Evolutionary conservation across 148 eudicot genomes (phyloP).

Genomic region (Rhododendron mucronatum): DNA sequence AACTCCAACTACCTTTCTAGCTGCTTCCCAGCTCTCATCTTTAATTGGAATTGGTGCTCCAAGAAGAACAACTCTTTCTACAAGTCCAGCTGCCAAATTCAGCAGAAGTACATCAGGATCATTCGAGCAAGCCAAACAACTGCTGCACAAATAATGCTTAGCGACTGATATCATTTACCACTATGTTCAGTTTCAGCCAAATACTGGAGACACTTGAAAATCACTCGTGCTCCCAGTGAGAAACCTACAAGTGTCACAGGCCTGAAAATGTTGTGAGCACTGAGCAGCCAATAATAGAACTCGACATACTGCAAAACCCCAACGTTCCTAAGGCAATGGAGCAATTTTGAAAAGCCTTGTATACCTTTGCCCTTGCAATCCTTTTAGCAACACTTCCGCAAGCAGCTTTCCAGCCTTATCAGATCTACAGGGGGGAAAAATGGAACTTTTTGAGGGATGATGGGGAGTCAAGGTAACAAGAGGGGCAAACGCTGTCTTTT

Average conservation of each 20-base stretch:
- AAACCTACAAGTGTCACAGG: slow-evolving; percentile 96
- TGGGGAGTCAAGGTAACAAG: background rate
- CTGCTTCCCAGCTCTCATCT: slow-evolving; percentile 88
- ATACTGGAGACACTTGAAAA: slow-evolving; percentile 81
- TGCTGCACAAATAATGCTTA: background rate
- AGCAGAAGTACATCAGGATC: slow-evolving; percentile 13
- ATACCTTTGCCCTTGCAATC: slow-evolving; percentile 92
- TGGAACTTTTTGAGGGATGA: background rate
- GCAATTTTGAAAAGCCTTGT: slow-evolving; percentile 3
- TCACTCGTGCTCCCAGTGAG: slow-evolving; percentile 96
- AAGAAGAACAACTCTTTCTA: slow-evolving; percentile 94
- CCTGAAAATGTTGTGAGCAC: slow-evolving; percentile 46
- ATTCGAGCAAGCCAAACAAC: background rate
- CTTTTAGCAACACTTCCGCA: slow-evolving; percentile 82
- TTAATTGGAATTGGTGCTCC: slow-evolving; percentile 82
- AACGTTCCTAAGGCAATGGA: background rate
- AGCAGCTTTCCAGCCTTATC: slow-evolving; percentile 97
- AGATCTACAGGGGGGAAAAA: slow-evolving; percentile 38
- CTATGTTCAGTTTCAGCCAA: slow-evolving; percentile 51
- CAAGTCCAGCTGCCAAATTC: slow-evolving; percentile 60
- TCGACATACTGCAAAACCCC: background rate
- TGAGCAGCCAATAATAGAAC: slow-evolving; percentile 9
- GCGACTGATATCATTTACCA: slow-evolving; percentile 33
- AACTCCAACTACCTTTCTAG: slow-evolving; percentile 57
- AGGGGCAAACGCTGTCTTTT: background rate